Percentiles rank a stretch among this genome's conserved stretches.
Conservation (phyloP, 345 rosid genomes). For the Anacardium occidentale region DNA sequence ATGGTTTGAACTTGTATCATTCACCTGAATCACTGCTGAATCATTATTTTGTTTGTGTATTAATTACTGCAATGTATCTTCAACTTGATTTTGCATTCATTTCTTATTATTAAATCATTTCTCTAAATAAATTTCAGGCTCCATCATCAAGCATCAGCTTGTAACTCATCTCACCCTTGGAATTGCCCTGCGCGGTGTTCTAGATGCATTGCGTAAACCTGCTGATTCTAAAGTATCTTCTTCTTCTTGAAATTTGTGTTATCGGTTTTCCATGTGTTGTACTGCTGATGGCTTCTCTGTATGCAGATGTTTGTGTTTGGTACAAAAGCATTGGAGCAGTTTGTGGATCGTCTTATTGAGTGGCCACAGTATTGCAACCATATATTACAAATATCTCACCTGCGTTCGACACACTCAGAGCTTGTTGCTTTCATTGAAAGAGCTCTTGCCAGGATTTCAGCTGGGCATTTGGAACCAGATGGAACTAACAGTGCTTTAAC, state of each 20-base stretch:
- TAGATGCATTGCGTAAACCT: slow-evolving; percentile 95
- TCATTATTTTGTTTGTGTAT: not conserved
- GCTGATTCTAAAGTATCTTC: slow-evolving; percentile 84
- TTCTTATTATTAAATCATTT: slow-evolving; percentile 7
- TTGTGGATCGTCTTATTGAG: slow-evolving; percentile 89
- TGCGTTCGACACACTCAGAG: slow-evolving; percentile 77
- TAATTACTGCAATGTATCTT: not conserved
- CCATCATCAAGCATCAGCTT: slow-evolving; percentile 95
- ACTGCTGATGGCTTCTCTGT: slow-evolving; percentile 14
- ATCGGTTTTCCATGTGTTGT: slow-evolving; percentile 11
- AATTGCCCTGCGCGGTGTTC: slow-evolving; percentile 86
- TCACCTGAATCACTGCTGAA: slow-evolving; percentile 2
- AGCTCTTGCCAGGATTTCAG: slow-evolving; percentile 80
- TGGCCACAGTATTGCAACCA: slow-evolving; percentile 99
- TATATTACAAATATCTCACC: slow-evolving; percentile 93
- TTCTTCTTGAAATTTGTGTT: not conserved
- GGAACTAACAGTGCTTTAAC: slow-evolving; percentile 38
- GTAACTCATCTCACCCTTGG: slow-evolving; percentile 89
- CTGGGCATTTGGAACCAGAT: slow-evolving; percentile 73
- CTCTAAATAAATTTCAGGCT: slow-evolving; percentile 53
- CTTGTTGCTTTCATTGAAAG: slow-evolving; percentile 86
- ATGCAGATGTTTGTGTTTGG: slow-evolving; percentile 96
- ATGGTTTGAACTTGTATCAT: not conserved
- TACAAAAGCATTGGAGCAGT: slow-evolving; percentile 92
- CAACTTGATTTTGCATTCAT: not conserved